These are phyloP conservation scores for Huntiella savannae DNA, from an alignment of 2,329 filamentous ascomycete species.

Conservation along the genomic window DNA sequence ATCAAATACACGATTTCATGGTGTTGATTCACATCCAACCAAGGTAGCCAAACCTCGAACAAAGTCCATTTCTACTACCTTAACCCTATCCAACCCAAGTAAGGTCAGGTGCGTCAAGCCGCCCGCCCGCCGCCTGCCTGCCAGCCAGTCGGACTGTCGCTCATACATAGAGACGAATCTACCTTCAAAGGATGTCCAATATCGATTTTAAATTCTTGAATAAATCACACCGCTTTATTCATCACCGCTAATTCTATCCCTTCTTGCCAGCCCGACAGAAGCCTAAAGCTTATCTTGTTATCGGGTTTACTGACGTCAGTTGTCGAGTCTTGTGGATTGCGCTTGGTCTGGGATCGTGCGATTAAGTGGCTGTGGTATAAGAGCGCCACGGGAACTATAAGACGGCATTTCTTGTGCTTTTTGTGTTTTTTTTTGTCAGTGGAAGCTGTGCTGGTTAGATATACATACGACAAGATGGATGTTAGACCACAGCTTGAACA, in stretches of 20 bases:
- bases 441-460: too few relatives aligned
- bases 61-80: too few relatives aligned
- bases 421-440: neutral
- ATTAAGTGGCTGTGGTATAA: neutral
- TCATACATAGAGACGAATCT: too few relatives aligned
- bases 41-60: too few relatives aligned
- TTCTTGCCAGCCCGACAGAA: neutral
- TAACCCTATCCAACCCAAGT: too few relatives aligned
- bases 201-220: too few relatives aligned
- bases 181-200: too few relatives aligned
- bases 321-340: neutral
- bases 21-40: too few relatives aligned
- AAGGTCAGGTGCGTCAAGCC: too few relatives aligned
- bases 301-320: neutral
- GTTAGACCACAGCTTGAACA: constrained; percentile 71
- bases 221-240: neutral
- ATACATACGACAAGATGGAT: constrained; percentile 45
- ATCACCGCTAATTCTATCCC: neutral
- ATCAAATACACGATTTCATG: too few relatives aligned
- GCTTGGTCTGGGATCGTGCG: neutral
- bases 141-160: too few relatives aligned
- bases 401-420: neutral
- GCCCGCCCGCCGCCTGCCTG: too few relatives aligned
- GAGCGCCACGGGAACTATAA: neutral
- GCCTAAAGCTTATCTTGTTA: neutral